Base-by-base conservation (phyloP, 2,329 filamentous ascomycete genomes). In the Aspergillus aculeatus region DNA sequence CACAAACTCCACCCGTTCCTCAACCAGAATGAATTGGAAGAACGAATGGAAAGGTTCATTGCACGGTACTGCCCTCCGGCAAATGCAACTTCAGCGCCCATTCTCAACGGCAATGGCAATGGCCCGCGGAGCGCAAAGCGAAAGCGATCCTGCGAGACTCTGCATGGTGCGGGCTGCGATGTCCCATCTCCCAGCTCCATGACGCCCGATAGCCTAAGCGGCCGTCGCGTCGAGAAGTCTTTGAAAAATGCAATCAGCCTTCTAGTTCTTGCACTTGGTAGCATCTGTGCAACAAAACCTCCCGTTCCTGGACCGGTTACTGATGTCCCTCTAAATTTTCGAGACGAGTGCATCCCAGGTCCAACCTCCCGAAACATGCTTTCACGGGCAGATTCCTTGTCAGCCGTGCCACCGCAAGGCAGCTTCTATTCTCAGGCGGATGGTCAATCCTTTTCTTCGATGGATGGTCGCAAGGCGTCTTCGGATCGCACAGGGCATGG, bases 161-260 rank as follows among this genome's bases (percentile, higher is more conserved):
- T 72, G 14, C 66, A 71, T 41, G 67, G 67, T 10, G 56, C 59
- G 7, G 65, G 64, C 12, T 67, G 68, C 35, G 70, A 70, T 21
- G 54, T 60, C 60, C 71, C 66, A 32, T 65, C 65, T 5, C 66
- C 66, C 23, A 56, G 64, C 31, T 55, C 57, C 26, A 56, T 58
- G 4, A 64, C 57, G 29, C 48, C 60, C 1, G 63, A 68, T n/a
- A 51, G 47, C 3, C 26, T 58, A 6, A 12, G 56, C 23, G 58
- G 61, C 47, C 62, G 59, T 23, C 64, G 68, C n/a, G 75, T 81
- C 21, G 77, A 78, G 50, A 74, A 88, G 55, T 91, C 89, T 7
- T 86, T 95, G 16, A 84, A 87, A 56, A 96, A 91, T 66, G 92
- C 92, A 0, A 82, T 98, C 44, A 85, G 97, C 1, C 82, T 97